phyloP scores from a whole-genome alignment of 768 basidiomycete species.

The Naganishia onofrii region DNA sequence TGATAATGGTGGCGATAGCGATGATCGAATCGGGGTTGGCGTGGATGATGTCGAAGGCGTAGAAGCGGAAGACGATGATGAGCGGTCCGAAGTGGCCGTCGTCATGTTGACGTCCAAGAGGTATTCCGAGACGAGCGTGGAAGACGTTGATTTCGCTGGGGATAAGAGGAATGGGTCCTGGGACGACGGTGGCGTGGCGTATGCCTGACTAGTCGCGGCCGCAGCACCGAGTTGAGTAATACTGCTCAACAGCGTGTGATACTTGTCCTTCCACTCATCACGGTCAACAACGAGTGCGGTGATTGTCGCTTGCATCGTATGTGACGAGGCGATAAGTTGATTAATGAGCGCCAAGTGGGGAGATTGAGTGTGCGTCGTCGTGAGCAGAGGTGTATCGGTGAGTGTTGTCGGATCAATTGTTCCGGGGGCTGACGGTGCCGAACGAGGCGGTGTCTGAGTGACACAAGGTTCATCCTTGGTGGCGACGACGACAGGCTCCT shows the following conservation, averaged over 20 bases:
- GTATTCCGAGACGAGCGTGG: constrained; percentile 20
- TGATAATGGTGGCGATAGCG: not conserved
- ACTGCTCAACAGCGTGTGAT: constrained; percentile 4
- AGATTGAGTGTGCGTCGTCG: not conserved
- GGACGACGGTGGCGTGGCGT: not conserved
- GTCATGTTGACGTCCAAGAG: not conserved
- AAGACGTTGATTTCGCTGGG: constrained; percentile 13
- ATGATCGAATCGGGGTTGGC: not conserved
- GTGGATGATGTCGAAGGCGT: not conserved
- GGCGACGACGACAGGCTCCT: not conserved
- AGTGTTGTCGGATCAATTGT: constrained; percentile 19
- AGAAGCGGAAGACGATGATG: not conserved
- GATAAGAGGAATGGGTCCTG: not conserved
- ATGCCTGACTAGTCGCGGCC: not conserved
- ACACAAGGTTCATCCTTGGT: not conserved
- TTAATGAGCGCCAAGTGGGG: constrained; percentile 10
- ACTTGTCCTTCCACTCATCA: constrained; percentile 12
- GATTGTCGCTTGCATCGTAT: constrained; percentile 6
- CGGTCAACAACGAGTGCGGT: constrained; percentile 13
- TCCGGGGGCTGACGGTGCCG: not conserved
- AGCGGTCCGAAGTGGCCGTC: not conserved
- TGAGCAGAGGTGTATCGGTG: not conserved
- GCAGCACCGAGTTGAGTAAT: constrained; percentile 11
- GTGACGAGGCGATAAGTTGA: constrained; percentile 8
- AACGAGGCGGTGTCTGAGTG: not conserved